phyloP scores from a whole-genome alignment of 441 rosid species.

The Monsonia emarginata region DNA sequence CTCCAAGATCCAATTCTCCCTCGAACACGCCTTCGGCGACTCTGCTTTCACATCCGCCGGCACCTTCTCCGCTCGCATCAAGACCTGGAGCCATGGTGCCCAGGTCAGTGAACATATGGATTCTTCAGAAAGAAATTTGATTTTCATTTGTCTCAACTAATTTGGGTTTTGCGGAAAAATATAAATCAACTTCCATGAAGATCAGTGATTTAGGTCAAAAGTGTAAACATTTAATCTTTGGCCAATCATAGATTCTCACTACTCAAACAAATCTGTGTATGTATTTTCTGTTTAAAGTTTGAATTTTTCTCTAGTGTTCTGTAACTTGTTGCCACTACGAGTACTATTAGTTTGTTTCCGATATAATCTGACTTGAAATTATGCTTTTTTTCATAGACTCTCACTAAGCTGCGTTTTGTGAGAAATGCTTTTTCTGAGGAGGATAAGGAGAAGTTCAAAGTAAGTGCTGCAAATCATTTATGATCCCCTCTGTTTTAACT shows the following conservation, averaged over 20 bases:
- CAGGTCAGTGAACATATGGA: too few relatives aligned
- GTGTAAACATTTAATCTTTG: too few relatives aligned
- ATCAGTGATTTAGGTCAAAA: too few relatives aligned
- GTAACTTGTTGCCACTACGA: too few relatives aligned
- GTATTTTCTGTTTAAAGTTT: too few relatives aligned
- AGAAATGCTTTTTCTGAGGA: conserved; percentile 44
- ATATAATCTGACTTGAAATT: neutral
- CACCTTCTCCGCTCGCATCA: conserved; percentile 84
- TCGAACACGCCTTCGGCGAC: conserved; percentile 84
- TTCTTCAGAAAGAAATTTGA: neutral
- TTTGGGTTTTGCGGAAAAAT: neutral
- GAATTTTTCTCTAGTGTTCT: too few relatives aligned
- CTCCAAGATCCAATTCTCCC: conserved; percentile 80
- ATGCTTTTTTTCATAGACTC: conserved; percentile 33
- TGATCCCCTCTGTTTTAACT: conserved; percentile 1
- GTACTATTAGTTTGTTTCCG: neutral
- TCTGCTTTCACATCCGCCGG: conserved; percentile 70
- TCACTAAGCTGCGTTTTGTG: conserved; percentile 79
- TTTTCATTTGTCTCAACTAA: neutral
- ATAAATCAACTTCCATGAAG: too few relatives aligned
- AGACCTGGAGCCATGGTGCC: conserved; percentile 63
- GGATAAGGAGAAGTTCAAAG: conserved; percentile 62
- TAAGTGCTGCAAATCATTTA: conserved; percentile 18
- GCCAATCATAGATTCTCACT: too few relatives aligned
- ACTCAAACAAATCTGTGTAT: too few relatives aligned